Evolutionary conservation across 306 rosid species (phyloP), one percentile per base, ranked within the genome.

Genomic region (Delonix regia): DNA sequence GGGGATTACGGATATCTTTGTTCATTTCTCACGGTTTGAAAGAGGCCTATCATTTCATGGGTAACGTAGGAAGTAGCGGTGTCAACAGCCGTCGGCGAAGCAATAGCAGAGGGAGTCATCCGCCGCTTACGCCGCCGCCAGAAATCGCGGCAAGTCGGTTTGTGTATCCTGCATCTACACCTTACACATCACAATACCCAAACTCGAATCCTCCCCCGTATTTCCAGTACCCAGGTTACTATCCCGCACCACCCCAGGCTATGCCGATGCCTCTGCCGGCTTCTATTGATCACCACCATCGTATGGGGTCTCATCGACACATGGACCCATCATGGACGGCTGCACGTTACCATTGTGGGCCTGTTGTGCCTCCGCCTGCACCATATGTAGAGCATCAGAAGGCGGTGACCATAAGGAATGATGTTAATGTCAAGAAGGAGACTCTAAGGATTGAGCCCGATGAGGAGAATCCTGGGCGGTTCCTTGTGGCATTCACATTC

Each of bases 381-480:
- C 90, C 90, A 0, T 83, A 74, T 44, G 86, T 91, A 22, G 96
- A 91, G 85, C 88, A 91, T 22, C 93, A 89, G 91, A 91, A 89
- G 81, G 96, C 93, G 24, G 89, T 87, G 47, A 91, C 91, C 21
- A 85, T 91, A 47, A 74, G 93, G 39, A 91, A 87, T 44, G 93
- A 89, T 81, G 91, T 91, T 25, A 89, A 91, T 77, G 81, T 91
- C 60, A 91, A 89, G 89, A 91, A 84, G 83, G 96, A 89, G 80
- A 84, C 79, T 68, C 79, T 91, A 59, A 89, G 60, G 82, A 80
- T 89, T 36, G 96, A 85, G 4, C 85, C 90, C 0, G 96, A 91
- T 80, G 88, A 76, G 68, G 79, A 87, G 60, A 87, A 91, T 55
- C 82, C 91, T 0, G 96, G 93, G n/a, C 49, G 78, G 25, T 85